Evolutionary conservation across 306 rosid genomes (phyloP).

Genomic region (Cyamopsis tetragonoloba): DNA sequence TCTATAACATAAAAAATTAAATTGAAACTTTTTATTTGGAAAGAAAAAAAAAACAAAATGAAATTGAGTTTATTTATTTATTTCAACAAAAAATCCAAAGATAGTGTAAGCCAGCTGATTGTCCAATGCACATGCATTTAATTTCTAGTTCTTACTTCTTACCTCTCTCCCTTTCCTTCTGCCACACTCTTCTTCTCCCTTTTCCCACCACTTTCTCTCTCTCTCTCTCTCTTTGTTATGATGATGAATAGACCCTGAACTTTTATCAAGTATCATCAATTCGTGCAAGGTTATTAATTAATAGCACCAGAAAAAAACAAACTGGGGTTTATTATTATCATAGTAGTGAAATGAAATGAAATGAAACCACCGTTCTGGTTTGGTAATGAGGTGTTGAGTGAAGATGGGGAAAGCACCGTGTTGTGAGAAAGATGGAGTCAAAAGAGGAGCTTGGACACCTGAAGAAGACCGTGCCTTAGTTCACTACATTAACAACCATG

Average conservation of each 20-base stretch:
- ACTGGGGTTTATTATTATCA: background rate
- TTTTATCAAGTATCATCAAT: background rate
- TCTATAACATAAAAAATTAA: too few relatives aligned
- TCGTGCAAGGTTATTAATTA: background rate
- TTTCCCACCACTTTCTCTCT: background rate
- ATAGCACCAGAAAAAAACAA: background rate
- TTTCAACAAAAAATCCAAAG: too few relatives aligned
- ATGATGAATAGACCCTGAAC: background rate
- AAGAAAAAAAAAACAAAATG: too few relatives aligned
- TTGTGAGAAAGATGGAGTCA: constrained; percentile 51
- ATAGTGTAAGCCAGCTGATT: constrained; percentile 27
- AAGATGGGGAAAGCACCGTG: constrained; percentile 47
- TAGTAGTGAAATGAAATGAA: too few relatives aligned
- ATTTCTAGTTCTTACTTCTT: background rate
- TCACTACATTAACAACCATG: constrained; percentile 43
- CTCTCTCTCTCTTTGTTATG: background rate
- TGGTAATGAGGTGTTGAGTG: constrained; percentile 18
- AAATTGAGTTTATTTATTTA: too few relatives aligned
- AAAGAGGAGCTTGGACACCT: constrained; percentile 53
- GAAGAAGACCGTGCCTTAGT: constrained; percentile 48
- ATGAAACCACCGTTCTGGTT: too few relatives aligned
- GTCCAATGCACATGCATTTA: constrained; percentile 35
- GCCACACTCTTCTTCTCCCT: constrained; percentile 27
- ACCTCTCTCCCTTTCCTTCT: constrained; percentile 20
- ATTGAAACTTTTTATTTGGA: too few relatives aligned